Base-by-base conservation (phyloP, 352 stramenopile genomes). In the Pythium chondricola region DNA sequence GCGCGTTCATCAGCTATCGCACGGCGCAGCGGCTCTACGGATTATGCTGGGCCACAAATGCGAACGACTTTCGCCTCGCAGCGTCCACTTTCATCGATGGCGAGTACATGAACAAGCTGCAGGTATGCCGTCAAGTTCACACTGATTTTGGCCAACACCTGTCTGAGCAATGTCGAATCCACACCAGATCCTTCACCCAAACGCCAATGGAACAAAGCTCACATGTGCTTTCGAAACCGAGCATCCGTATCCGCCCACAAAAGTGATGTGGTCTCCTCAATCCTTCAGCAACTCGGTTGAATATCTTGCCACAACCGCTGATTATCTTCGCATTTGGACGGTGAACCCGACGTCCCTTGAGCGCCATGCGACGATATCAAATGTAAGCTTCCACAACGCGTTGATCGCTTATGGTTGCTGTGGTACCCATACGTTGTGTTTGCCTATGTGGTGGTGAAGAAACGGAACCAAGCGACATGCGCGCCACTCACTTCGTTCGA, bases 401-500 rank as follows among this genome's bases (percentile, higher is more conserved):
- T n/a, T n/a, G n/a, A n/a, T n/a, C n/a, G n/a, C n/a, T n/a, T 8
- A 43, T 24, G 36, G 22, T 25, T 35, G 18, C n/a, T 41, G 14
- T 42, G 13, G 35, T 2, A 51, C 25, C 35, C 16, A 14, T 39
- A 2, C 30, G 29, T 6, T 45, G 13, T 47, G 2, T 49, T 57
- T 60, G 26, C 9, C 6, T 43, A 67, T 60, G 66, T 64, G 35
- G 73, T 67, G 52, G 4, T 61, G 55, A 24, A 74, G 67, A 71
- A 77, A 53, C 66, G 58, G 14, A 96, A 91, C 41, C 74, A 64
- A 43, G 95, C 98, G 56, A 98, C 97, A 39, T 98, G 94, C 57
- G 89, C 95, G 20, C 97, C 97, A 4, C 69, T 99, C 14, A 99
- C 97, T 26, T 98, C 88, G 16, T 98, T 98, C 61, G 97, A 99